Evolutionary conservation across 768 basidiomycete genomes (phyloP).

Genomic region (Tricholoma sp.): DNA sequence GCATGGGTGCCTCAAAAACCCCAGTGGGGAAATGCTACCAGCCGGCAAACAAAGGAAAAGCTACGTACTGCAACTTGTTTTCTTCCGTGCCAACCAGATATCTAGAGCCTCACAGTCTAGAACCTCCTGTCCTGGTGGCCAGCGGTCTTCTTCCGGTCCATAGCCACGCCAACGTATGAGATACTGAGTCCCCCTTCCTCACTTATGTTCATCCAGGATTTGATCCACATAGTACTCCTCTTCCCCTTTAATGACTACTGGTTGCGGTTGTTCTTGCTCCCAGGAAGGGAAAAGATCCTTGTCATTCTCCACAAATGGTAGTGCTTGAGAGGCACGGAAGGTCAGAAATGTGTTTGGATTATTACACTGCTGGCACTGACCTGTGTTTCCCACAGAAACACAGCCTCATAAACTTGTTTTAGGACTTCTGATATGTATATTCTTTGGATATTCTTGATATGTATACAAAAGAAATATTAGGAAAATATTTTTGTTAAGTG

Average conservation of each 20-base stretch:
- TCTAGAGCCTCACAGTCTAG: neutral
- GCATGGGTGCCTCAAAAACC: conserved; percentile 1
- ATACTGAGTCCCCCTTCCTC: neutral
- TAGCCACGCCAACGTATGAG: conserved; percentile 20
- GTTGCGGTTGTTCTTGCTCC: neutral
- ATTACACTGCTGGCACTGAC: too few relatives aligned
- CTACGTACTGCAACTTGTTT: neutral
- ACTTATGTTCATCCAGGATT: neutral
- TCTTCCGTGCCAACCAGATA: too few relatives aligned
- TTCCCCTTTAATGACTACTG: neutral
- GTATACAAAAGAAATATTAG: too few relatives aligned
- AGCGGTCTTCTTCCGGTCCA: conserved; percentile 8
- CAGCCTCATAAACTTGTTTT: too few relatives aligned
- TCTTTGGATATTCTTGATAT: too few relatives aligned
- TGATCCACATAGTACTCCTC: neutral
- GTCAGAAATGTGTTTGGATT: conserved; percentile 4
- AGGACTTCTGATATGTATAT: too few relatives aligned
- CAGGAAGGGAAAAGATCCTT: neutral
- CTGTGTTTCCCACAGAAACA: too few relatives aligned
- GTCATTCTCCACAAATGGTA: neutral
- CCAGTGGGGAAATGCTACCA: neutral
- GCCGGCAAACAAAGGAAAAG: neutral
- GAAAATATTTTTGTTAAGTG: too few relatives aligned
- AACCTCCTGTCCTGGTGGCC: conserved; percentile 19
- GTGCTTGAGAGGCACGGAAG: neutral